Conservation (phyloP, 1,284 basidiomycete genomes). For the Tilletia setariae region DNA sequence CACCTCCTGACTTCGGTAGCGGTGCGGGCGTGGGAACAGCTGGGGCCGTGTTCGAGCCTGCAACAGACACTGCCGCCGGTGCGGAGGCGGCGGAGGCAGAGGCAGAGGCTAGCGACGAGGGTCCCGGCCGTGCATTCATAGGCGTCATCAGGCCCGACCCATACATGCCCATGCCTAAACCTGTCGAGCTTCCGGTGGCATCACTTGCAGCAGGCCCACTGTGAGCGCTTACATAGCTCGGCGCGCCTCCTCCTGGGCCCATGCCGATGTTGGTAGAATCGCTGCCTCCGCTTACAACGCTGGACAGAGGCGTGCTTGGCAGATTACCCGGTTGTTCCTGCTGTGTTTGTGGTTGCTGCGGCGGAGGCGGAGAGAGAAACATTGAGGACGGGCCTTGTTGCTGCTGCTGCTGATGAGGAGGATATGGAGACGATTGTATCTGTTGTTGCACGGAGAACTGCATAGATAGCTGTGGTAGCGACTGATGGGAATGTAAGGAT, state of each 20-base stretch:
- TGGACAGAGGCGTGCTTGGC: not conserved
- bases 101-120: too few relatives aligned
- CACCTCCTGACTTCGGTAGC: not conserved
- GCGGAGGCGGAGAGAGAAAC: not conserved
- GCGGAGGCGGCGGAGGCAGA: not conserved
- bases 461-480: not conserved
- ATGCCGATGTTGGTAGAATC: not conserved
- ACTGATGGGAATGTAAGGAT: slow-evolving; percentile 4
- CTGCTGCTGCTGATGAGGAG: not conserved
- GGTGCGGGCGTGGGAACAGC: not conserved
- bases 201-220: not conserved
- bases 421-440: not conserved
- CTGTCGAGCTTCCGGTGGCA: not conserved
- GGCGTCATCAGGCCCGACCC: not conserved
- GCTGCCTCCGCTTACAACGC: slow-evolving; percentile 8
- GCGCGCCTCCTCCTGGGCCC: not conserved
- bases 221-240: not conserved
- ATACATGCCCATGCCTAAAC: not conserved
- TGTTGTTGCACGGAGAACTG: not conserved
- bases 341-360: not conserved
- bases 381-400: not conserved
- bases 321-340: not conserved
- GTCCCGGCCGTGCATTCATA: not conserved
- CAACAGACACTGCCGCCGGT: not conserved
- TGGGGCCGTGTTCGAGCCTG: not conserved